Conservation (phyloP, 1,284 basidiomycete genomes). For the Tylopilus sp. region DNA sequence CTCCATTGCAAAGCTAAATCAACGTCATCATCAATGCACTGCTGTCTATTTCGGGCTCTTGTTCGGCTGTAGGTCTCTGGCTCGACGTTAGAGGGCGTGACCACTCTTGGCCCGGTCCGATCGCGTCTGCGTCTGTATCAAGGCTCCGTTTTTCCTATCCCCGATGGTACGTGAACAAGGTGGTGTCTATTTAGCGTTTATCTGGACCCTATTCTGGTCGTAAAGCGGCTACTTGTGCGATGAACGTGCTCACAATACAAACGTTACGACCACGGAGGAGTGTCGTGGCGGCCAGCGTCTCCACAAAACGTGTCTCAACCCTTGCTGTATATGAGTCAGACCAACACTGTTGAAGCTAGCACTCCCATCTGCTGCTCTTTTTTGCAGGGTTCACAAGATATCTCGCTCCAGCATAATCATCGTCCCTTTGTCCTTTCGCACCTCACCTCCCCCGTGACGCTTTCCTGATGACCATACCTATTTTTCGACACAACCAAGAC, state of each 20-base stretch:
- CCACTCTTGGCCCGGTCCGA: neutral
- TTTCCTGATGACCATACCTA: constrained; percentile 21
- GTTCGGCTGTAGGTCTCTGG: constrained; percentile 1
- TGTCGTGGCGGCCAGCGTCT: constrained; percentile 23
- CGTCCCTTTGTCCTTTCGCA: neutral
- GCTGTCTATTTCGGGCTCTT: constrained; percentile 3
- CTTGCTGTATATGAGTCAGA: constrained; percentile 29
- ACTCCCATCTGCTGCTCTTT: constrained; percentile 1
- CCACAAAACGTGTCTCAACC: constrained; percentile 26
- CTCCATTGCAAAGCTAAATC: constrained; percentile 17
- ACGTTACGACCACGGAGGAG: constrained; percentile 21
- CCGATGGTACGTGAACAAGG: neutral
- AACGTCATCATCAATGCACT: constrained; percentile 19
- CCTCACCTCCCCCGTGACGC: neutral
- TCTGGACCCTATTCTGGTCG: constrained; percentile 12
- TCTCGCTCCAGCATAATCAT: neutral
- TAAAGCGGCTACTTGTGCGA: constrained; percentile 8
- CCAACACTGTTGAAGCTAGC: constrained; percentile 3
- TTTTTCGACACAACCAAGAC: constrained; percentile 25
- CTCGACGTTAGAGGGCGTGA: neutral
- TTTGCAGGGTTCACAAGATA: constrained; percentile 6
- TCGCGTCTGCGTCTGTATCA: neutral
- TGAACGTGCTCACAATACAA: constrained; percentile 7
- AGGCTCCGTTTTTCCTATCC: neutral
- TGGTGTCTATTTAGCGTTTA: constrained; percentile 3